Evolutionary conservation across 805 yeast species (phyloP).

Genomic region (Lachancea dasiensis): DNA sequence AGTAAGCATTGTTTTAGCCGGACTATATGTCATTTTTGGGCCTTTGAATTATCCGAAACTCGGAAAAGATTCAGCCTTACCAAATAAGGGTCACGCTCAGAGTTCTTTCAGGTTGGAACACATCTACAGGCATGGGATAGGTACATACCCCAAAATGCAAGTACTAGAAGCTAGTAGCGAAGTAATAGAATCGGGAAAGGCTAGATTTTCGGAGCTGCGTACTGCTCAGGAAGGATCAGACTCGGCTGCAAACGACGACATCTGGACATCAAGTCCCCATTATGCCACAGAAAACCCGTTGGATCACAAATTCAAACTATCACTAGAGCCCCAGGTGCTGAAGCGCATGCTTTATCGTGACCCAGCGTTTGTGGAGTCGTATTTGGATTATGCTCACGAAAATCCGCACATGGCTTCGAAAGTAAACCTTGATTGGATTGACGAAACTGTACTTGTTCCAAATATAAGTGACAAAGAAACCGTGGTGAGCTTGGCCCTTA

Average conservation of each 20-base stretch:
- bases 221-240: conserved; percentile 4
- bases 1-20: background rate
- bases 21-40: background rate
- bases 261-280: conserved; percentile 19
- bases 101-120: conserved; percentile 17
- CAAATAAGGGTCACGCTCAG: background rate
- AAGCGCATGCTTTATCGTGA: conserved; percentile 41
- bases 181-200: conserved; percentile 15
- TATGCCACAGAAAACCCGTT: conserved; percentile 23
- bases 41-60: background rate
- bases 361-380: conserved; percentile 63
- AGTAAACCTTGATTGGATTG: conserved; percentile 60
- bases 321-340: conserved; percentile 14
- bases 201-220: conserved; percentile 11
- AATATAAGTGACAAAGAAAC: conserved; percentile 71
- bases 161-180: conserved; percentile 18
- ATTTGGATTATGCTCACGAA: conserved; percentile 49
- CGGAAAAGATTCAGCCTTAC: too few relatives aligned
- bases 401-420: conserved; percentile 25
- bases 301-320: conserved; percentile 16
- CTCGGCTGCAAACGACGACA: conserved; percentile 12
- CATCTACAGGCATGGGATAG: conserved; percentile 13
- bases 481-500: conserved; percentile 65
- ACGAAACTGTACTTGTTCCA: conserved; percentile 54
- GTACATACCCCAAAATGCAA: conserved; percentile 10